Evolutionary conservation across 2,329 filamentous ascomycete species (phyloP).

Genomic region (Meredithiella fracta): DNA sequence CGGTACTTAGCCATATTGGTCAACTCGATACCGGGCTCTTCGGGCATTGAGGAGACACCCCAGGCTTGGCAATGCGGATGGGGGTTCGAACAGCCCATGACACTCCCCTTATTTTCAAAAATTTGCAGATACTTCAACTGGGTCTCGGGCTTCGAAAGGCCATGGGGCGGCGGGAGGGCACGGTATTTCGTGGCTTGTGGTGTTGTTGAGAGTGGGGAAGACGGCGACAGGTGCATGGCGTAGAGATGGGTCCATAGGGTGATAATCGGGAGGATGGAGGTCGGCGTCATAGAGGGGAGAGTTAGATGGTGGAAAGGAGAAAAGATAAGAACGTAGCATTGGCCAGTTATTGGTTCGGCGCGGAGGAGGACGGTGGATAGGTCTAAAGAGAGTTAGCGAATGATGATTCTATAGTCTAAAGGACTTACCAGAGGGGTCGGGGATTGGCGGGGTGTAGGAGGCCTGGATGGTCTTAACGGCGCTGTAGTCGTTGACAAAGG

Average conservation of each 20-base stretch:
- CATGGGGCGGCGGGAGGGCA: conserved; percentile 23
- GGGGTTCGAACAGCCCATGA: conserved; percentile 97
- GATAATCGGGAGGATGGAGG: conserved; percentile 67
- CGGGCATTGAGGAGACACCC: conserved; percentile 80
- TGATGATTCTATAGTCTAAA: conserved; percentile 22
- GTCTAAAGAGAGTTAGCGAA: conserved; percentile 28
- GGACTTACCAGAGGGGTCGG: conserved; percentile 22
- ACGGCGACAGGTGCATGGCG: conserved; percentile 57
- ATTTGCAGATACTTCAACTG: conserved; percentile 79
- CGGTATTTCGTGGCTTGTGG: conserved; percentile 26
- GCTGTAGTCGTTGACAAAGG: conserved; percentile 95
- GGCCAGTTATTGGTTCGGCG: conserved; percentile 76
- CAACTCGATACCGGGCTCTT: conserved; percentile 72
- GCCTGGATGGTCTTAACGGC: conserved; percentile 89
- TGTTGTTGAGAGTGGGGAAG: conserved; percentile 40
- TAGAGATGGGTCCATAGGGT: conserved; percentile 89
- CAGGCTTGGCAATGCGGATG: conserved; percentile 95
- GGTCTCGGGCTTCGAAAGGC: conserved; percentile 20
- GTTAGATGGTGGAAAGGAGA: conserved; percentile 81
- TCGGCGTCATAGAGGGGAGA: conserved; percentile 68
- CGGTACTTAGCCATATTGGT: conserved; percentile 65
- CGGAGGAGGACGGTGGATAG: conserved; percentile 61
- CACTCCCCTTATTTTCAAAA: conserved; percentile 94
- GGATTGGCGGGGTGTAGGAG: conserved; percentile 39
- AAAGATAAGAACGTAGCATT: conserved; percentile 95